Base-by-base conservation (phyloP, 2,329 filamentous ascomycete genomes). In the Ophiostoma tasmaniense region DNA sequence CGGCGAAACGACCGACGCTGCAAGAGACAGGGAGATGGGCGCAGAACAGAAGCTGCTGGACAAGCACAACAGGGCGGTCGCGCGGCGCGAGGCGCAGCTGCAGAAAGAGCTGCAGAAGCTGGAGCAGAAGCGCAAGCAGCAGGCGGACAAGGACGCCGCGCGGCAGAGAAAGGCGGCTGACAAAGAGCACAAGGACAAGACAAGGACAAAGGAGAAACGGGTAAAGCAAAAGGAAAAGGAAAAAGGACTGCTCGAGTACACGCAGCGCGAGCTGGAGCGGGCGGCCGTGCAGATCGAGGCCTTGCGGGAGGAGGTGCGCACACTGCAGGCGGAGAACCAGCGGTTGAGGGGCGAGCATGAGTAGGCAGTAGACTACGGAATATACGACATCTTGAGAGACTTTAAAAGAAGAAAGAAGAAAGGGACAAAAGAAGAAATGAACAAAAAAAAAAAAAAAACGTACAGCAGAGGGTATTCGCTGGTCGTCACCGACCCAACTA, bases 21-120 rank as follows among this genome's bases (percentile, higher is more conserved):
- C 25, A 20, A 30, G 14, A 25, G 30, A 8, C n/a, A 13, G 10
- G n/a, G 25, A 10, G n/a, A 10, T 10, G 50, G 25, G n/a, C 50
- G 50, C 50, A 84, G 81, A 84, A 67, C 81, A 83, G 37, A 89
- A 87, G 75, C 81, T 87, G 8, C 83, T 84, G 37, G 86, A 89
- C 75, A 88, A 85, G 74, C 87, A 90, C 76, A 84, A 87, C 64
- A 81, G 80, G 65, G 87, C 90, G 72, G 76, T 88, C 0, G 84
- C 85, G 61, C 90, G 89, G 75, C 85, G 89, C 67, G 85, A 89
- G 73, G 87, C 87, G 64, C 89, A 88, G 73, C 88, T 89, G 73
- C 83, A 84, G 71, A 83, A 83, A 14, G 89, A 92, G 74, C 79
- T 90, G 64, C 80, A 80, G 71, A 89, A 88, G 76, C 78, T 90